A percentile compares a stretch with the other conserved stretches of the same genome.
These are phyloP conservation scores for Papiliotrema terrestris DNA, from an alignment of 1,284 basidiomycete species.

Conservation along the genomic window DNA sequence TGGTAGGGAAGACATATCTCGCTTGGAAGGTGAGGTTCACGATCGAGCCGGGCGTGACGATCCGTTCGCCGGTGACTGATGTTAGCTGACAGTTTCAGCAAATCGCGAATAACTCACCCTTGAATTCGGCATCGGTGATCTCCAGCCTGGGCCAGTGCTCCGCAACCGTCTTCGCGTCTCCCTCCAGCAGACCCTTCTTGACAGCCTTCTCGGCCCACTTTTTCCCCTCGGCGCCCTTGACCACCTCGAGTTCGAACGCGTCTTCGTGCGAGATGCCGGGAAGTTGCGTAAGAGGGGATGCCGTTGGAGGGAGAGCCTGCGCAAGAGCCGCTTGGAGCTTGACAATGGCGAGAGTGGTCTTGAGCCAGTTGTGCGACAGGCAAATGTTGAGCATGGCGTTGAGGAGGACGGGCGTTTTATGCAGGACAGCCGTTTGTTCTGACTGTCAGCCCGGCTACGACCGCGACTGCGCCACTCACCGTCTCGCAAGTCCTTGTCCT, in stretches of 20 bases:
- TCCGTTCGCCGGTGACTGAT: constrained; percentile 82
- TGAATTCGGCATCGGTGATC: constrained; percentile 79
- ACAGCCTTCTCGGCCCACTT: constrained; percentile 53
- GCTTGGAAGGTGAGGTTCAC: constrained; percentile 79
- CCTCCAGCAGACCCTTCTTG: constrained; percentile 53
- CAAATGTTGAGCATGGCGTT: constrained; percentile 79
- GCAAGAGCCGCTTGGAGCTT: constrained; percentile 77
- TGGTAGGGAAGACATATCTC: constrained; percentile 37
- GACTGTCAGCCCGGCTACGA: constrained; percentile 1
- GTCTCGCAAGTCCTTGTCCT: constrained; percentile 57
- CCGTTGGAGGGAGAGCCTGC: constrained; percentile 71
- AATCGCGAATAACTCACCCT: constrained; percentile 57
- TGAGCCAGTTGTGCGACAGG: constrained; percentile 86
- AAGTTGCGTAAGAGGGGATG: constrained; percentile 64
- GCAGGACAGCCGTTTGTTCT: constrained; percentile 68
- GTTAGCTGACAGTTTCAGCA: constrained; percentile 1
- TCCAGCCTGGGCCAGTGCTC: constrained; percentile 73
- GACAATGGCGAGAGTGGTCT: constrained; percentile 73
- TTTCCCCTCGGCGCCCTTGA: constrained; percentile 54
- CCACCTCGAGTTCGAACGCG: constrained; percentile 53
- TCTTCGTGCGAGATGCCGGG: constrained; percentile 60
- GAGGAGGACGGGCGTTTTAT: constrained; percentile 69
- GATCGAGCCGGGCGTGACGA: constrained; percentile 84
- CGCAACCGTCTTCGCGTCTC: constrained; percentile 65
- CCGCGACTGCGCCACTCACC: constrained; percentile 54